Conservation (phyloP, 176 grass and related monocot species). For the Oryza coarctata region DNA sequence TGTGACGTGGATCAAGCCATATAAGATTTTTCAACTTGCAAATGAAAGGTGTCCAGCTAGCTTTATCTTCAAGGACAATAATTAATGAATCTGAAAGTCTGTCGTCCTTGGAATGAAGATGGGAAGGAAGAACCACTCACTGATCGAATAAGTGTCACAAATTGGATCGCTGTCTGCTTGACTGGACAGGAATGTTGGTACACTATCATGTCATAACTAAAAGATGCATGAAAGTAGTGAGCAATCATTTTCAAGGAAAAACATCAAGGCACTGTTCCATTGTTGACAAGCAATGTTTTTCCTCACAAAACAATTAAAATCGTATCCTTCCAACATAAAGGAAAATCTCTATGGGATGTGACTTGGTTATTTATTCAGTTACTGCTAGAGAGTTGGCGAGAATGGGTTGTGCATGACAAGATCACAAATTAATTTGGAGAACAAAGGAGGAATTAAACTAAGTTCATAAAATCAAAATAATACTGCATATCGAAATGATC, state of each 20-base stretch:
- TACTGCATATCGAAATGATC: neutral
- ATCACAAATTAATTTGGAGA: neutral
- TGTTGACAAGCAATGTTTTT: neutral
- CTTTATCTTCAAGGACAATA: neutral
- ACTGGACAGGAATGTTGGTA: neutral
- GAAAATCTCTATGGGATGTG: neutral
- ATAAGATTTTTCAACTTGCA: neutral
- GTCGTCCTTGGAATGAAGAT: neutral
- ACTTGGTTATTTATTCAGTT: neutral
- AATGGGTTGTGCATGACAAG: neutral
- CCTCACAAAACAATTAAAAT: neutral
- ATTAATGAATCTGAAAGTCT: neutral
- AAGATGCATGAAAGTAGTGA: neutral
- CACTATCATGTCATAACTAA: neutral
- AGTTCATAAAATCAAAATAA: neutral
- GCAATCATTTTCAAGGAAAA: neutral
- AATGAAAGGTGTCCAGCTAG: neutral
- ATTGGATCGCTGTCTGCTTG: neutral
- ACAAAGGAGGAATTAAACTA: neutral
- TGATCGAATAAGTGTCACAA: slow-evolving; percentile 8
- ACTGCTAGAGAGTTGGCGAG: neutral
- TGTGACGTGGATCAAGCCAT: slow-evolving; percentile 10
- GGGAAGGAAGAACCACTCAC: neutral
- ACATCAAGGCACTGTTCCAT: neutral
- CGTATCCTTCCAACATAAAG: neutral